Percentiles rank a stretch among this genome's conserved stretches.
phyloP scores from a whole-genome alignment of 257 asterid genomes.

The Leptodermis oblonga region DNA sequence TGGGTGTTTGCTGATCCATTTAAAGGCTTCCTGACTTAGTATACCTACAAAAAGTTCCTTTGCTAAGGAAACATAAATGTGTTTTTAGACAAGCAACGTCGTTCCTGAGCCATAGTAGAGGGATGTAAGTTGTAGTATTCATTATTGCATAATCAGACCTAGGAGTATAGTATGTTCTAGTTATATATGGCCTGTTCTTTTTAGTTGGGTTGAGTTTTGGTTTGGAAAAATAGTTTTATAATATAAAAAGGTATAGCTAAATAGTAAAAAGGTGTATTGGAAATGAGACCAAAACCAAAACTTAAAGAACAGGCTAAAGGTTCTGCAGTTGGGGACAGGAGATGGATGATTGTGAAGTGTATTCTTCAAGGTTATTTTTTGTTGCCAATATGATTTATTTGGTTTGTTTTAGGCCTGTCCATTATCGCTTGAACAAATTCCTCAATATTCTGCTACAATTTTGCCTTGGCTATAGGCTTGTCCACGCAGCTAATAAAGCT shows the following conservation, averaged over 20 bases:
- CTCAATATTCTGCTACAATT: too few relatives aligned
- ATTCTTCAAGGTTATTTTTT: background rate
- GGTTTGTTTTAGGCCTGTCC: background rate
- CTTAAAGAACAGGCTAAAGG: too few relatives aligned
- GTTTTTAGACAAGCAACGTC: background rate
- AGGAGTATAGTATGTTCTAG: background rate
- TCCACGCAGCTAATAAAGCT: background rate
- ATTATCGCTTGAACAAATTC: background rate
- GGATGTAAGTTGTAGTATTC: too few relatives aligned
- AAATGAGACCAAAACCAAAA: too few relatives aligned
- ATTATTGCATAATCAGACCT: background rate
- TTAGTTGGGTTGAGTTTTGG: too few relatives aligned
- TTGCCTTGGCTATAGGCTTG: background rate
- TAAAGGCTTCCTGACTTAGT: background rate
- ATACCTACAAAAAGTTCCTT: background rate
- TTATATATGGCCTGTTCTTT: too few relatives aligned
- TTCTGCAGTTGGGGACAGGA: background rate
- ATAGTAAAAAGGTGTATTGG: too few relatives aligned
- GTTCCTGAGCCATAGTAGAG: background rate
- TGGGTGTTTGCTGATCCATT: background rate
- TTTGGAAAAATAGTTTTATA: too few relatives aligned
- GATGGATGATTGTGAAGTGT: background rate
- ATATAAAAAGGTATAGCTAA: too few relatives aligned
- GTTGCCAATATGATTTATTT: background rate
- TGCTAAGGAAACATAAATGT: background rate